Evolutionary conservation across 2,329 filamentous ascomycete species (phyloP).

Genomic region (Metarhizium robertsii): DNA sequence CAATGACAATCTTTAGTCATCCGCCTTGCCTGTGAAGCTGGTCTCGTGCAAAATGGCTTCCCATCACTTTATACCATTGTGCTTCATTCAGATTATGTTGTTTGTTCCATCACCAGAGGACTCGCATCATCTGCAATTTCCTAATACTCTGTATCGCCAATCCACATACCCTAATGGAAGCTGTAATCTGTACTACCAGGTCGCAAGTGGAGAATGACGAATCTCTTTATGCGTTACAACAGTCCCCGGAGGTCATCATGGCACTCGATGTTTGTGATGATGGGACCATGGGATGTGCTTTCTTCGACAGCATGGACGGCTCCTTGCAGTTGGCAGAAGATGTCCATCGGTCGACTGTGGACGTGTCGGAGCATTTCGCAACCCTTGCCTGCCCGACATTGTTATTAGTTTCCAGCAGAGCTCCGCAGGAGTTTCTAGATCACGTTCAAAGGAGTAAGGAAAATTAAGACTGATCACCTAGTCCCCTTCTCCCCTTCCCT

Average conservation of each 20-base stretch:
- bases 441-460: conserved; percentile 5
- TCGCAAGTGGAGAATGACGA: not conserved
- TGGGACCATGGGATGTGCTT: conserved; percentile 71
- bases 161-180: not conserved
- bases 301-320: conserved; percentile 64
- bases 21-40: too few relatives aligned
- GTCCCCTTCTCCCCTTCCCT: not conserved
- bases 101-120: too few relatives aligned
- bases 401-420: conserved; percentile 41
- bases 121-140: not conserved
- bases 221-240: not conserved
- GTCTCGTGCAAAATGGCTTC: too few relatives aligned
- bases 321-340: conserved; percentile 71
- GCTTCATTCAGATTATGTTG: too few relatives aligned
- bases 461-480: not conserved
- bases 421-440: conserved; percentile 29
- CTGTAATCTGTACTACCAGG: not conserved
- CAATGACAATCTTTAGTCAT: not conserved
- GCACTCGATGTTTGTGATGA: conserved; percentile 66
- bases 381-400: conserved; percentile 45
- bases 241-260: conserved; percentile 59
- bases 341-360: conserved; percentile 56
- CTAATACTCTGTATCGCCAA: not conserved
- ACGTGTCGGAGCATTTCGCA: conserved; percentile 54
- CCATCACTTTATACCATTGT: too few relatives aligned